phyloP scores from a whole-genome alignment of 345 rosid genomes.

The Cardamine chenopodiifolia region DNA sequence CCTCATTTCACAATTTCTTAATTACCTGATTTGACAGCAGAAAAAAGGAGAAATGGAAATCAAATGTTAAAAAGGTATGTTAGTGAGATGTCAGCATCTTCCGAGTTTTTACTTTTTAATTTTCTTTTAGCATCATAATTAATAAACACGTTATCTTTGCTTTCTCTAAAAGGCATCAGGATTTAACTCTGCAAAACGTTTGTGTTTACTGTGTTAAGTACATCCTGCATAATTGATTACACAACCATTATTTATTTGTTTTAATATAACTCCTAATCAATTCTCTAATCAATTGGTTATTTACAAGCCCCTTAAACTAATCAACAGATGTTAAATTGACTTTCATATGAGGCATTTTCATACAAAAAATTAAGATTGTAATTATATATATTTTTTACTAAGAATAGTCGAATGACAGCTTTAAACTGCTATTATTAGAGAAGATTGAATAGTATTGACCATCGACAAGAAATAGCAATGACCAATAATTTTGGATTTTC shows the following conservation, averaged over 20 bases:
- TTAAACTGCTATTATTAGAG: constrained; percentile 16
- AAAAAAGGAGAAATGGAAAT: constrained; percentile 35
- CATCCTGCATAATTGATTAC: constrained; percentile 39
- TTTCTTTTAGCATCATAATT: constrained; percentile 42
- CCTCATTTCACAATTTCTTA: constrained; percentile 11
- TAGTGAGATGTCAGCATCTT: constrained; percentile 31
- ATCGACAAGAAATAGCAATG: constrained; percentile 1
- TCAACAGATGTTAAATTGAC: constrained; percentile 14
- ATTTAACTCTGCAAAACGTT: constrained; percentile 32
- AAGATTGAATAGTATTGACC: not conserved
- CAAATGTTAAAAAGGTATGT: constrained; percentile 36
- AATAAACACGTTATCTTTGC: constrained; percentile 57
- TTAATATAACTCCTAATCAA: constrained; percentile 17
- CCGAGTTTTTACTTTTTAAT: not conserved
- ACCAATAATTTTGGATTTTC: constrained; percentile 26
- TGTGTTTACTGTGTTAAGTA: constrained; percentile 31
- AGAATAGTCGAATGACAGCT: constrained; percentile 23
- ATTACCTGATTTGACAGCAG: constrained; percentile 29
- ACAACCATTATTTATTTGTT: not conserved
- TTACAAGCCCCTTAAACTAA: not conserved
- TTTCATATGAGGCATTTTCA: not conserved
- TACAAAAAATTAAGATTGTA: not conserved
- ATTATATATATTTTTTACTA: not conserved
- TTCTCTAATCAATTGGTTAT: constrained; percentile 26
- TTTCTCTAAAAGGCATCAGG: constrained; percentile 45